Evolutionary conservation across 2,329 filamentous ascomycete species (phyloP).

Genomic region (Xylariomycetidae sp.): DNA sequence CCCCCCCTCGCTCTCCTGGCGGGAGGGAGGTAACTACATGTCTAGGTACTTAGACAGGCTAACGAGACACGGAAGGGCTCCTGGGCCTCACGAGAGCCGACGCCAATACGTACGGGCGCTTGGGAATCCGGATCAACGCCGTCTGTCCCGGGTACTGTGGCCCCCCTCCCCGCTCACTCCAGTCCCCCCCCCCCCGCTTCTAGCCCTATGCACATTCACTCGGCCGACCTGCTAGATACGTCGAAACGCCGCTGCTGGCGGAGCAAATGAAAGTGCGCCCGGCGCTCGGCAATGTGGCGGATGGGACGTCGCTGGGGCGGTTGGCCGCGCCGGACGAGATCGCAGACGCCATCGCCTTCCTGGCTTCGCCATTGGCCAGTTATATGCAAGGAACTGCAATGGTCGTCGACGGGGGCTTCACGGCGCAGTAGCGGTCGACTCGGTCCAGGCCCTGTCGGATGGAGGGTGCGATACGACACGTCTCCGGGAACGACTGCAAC

Average conservation of each 20-base stretch:
- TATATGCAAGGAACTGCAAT: constrained; percentile 44
- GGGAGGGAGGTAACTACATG: too few species aligned
- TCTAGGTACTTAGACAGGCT: too few species aligned
- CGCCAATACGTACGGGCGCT: constrained; percentile 43
- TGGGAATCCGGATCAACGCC: constrained; percentile 53
- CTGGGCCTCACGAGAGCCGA: constrained; percentile 48
- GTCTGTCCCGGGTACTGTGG: constrained; percentile 53
- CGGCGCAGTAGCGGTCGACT: constrained; percentile 5
- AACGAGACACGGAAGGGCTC: constrained; percentile 20
- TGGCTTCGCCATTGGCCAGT: constrained; percentile 46
- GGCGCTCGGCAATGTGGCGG: constrained; percentile 34
- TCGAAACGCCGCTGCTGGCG: constrained; percentile 35
- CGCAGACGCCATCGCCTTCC: constrained; percentile 44
- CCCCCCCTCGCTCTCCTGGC: too few species aligned
- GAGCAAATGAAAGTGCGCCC: constrained; percentile 18
- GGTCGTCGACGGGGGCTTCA: constrained; percentile 41
- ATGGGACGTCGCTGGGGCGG: constrained; percentile 40
- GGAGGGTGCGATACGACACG: too few species aligned
- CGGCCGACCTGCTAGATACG: too few species aligned
- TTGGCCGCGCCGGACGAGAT: constrained; percentile 45
- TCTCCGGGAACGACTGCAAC: too few species aligned
- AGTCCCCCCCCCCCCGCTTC: too few species aligned
- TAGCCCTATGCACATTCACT: too few species aligned
- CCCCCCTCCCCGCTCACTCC: too few species aligned
- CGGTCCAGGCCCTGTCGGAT: too few species aligned